Base-by-base conservation (phyloP, 2,329 filamentous ascomycete species). In the Paecilomyces fulvus region DNA sequence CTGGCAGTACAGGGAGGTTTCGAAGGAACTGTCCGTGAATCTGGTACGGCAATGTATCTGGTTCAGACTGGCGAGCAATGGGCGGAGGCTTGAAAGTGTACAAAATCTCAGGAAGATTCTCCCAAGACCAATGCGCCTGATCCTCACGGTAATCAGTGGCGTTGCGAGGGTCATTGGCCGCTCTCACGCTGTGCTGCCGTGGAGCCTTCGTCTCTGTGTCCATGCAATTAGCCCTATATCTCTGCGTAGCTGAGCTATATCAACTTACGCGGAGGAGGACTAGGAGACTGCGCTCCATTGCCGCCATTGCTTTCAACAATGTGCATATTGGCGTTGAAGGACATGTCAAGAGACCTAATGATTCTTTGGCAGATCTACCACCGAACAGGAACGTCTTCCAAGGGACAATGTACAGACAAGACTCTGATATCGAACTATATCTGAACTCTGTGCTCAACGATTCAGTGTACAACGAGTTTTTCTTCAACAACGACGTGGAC, bases 1-100 rank as follows among this genome's bases (percentile, higher is more conserved):
- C 63, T 1, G 69, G 69, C 10, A 72, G 58, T 11, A 68, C 59
- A 1, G 60, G 56, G 12, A 70, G 60, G 1, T 56, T 43, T 3
- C 60, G 56, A 6, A 71, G 7, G 0, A 28, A 25, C 33, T 54
- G 49, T 7, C 59, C 63, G 56, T 56, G 60, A 23, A 62, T 60
- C 1, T 11, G 17, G 28, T 64, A 61, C 2, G 10, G 9, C 48
- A 49, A 9, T 49, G 20, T 49, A 25, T 52, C 59, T 59, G 10
- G 51, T 17, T 1, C 53, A 23, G 1, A 53, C 52, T 2, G 21
- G 21, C 8, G 51, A 55, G 17, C 25, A 53, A 3, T 49, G 4
- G 3, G 10, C 3, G 51, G 37, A 30, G 52, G 59, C 9, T 58
- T 59, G 21, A 65, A 52, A 21, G 64, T 59, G 23, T 66, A 67